Evolutionary conservation across 2,329 filamentous ascomycete genomes (phyloP), one percentile per base, ranked within the genome.

Genomic region (Aspergillus pseudoterreus): DNA sequence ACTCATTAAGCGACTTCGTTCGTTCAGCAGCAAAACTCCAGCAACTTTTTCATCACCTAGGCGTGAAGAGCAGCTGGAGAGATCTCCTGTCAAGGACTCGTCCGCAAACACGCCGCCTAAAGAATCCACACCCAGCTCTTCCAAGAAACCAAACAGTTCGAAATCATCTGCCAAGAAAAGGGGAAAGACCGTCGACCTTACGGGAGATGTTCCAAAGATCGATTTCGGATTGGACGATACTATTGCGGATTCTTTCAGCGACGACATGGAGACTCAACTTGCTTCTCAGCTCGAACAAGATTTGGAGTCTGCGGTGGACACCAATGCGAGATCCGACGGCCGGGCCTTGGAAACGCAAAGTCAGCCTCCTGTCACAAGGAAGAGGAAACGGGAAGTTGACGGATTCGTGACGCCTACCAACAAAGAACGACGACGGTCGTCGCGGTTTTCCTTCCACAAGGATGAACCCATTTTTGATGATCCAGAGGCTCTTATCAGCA

Each of bases 241-340:
- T 35, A 47, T 63, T 43, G 56, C 61, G 5, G 66, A 71, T 49
- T 68, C 64, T 17, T 71, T 68, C 43, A 68, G 68, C 36, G 71
- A 75, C 51, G 71, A 75, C 27, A 63, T 73, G 53, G 73, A 77
- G 43, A 65, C 68, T 11, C 71, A 75, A 51, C 68, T 73, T 50
- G 73, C 72, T 10, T 76, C 74, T 17, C 74, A 77, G 54, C 61
- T 77, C 5, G 72, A 71, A 48, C 71, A 75, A 53, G 74, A 76
- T 53, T 59, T 76, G 39, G 71, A 71, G 41, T 57, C 68, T 21
- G 69, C 70, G 6, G 64, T 68, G n/a, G 68, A 72, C 55, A 49
- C 62, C 24, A 53, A 63, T 30, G 48, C 50, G 4, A 15, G 43
- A 10, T 43, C 59, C 5, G 36, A 33, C 2, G 51, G 55, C 17